phyloP scores from a whole-genome alignment of 345 rosid species.

The Salix suchowensis region DNA sequence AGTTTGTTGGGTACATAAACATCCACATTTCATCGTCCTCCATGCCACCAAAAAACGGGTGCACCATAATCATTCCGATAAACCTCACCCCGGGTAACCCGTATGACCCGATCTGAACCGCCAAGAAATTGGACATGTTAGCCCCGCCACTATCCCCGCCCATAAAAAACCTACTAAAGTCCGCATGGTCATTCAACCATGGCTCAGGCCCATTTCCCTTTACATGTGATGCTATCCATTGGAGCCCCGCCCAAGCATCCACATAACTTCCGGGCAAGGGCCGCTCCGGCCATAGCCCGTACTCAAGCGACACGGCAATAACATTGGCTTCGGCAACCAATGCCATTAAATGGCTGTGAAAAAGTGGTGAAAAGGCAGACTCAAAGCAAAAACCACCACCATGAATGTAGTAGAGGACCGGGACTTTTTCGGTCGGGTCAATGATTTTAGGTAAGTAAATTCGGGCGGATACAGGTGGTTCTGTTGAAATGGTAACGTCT shows the following conservation, averaged over 20 bases:
- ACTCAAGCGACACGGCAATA: neutral
- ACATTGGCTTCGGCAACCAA: neutral
- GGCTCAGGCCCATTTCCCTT: neutral
- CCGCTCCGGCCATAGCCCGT: neutral
- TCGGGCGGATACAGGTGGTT: slow-evolving; percentile 1
- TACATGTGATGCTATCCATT: neutral
- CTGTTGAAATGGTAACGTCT: neutral
- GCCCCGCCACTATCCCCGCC: neutral
- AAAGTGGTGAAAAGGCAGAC: neutral
- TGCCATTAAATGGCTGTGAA: neutral
- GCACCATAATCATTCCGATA: neutral
- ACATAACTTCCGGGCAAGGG: neutral
- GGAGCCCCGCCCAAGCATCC: neutral
- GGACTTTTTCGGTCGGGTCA: neutral
- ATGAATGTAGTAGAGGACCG: neutral
- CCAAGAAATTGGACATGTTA: neutral
- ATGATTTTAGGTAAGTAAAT: neutral
- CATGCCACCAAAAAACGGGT: neutral
- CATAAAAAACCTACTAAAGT: neutral
- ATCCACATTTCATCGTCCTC: neutral
- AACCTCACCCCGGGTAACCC: neutral
- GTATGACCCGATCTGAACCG: neutral
- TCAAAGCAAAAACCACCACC: neutral
- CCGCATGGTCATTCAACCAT: neutral
- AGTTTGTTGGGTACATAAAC: neutral